A percentile compares a stretch with the other conserved stretches of the same genome.
Conservation (phyloP, 306 rosid species). For the Astragalus membranaceus region DNA sequence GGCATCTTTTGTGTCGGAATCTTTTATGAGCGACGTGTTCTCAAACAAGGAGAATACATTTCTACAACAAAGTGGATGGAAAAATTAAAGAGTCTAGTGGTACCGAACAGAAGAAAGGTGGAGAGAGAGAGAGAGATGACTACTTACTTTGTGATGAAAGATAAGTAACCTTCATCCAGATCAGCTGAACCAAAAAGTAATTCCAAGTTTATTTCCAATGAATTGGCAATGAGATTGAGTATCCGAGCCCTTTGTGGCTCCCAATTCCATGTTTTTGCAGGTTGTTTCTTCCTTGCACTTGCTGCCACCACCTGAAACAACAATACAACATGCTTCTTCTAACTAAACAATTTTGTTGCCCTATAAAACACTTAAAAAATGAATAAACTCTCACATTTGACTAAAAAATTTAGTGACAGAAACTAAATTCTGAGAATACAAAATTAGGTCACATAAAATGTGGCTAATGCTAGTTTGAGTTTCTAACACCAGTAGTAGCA, state of each 20-base stretch:
- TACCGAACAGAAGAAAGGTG: neutral
- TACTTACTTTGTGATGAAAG: conserved; percentile 78
- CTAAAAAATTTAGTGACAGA: neutral
- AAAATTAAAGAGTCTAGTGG: conserved; percentile 1
- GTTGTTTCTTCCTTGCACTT: conserved; percentile 58
- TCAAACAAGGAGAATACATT: conserved; percentile 74
- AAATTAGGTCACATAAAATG: neutral
- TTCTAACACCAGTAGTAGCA: neutral
- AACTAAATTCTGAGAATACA: neutral
- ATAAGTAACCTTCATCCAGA: conserved; percentile 65
- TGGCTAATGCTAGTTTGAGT: neutral
- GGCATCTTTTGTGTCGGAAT: conserved; percentile 66
- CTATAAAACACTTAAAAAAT: neutral
- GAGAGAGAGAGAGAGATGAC: neutral
- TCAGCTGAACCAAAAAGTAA: conserved; percentile 75
- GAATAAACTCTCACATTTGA: neutral
- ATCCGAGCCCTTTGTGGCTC: conserved; percentile 77
- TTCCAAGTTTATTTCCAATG: conserved; percentile 76
- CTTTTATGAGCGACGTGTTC: conserved; percentile 56
- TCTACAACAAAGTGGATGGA: conserved; percentile 33
- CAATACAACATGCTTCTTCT: neutral
- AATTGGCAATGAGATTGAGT: conserved; percentile 79
- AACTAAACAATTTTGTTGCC: neutral
- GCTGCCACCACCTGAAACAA: conserved; percentile 49
- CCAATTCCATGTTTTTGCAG: conserved; percentile 72